Evolutionary conservation across 306 rosid species (phyloP), one percentile per base, ranked within the genome.

Genomic region (Neltuma alba): DNA sequence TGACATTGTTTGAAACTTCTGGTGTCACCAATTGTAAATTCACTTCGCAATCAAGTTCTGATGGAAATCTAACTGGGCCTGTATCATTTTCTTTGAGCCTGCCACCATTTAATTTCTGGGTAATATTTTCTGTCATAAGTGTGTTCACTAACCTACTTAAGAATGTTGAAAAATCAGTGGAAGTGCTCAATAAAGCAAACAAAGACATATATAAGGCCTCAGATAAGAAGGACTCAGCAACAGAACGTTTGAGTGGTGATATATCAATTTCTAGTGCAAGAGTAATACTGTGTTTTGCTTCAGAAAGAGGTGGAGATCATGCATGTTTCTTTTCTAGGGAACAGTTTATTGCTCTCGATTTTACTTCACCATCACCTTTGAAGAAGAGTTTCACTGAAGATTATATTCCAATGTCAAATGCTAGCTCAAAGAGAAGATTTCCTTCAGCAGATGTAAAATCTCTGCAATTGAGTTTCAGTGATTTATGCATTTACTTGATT

Each of bases 231-330:
- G 88, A 80, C 61, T 83, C 92, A 83, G 75, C 93, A 84, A 65
- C 88, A 61, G 84, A 88, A 55, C 79, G 86, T 73, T 55, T 84
- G 69, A 82, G 38, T 47, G 94, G 98, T 67, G 90, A 91, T 87
- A 85, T 95, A 85, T 82, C 87, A 44, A 82, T 91, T 62, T 81
- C 89, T 34, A 82, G 76, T 80, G 97, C 98, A 60, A 88, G 97
- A 83, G 86, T 95, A 21, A 79, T 95, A 47, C 88, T 95, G 34
- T 95, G 99, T 87, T 95, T 95, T 77, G 93, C 91, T 81, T 80
- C 85, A 23, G 91, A 87, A 83, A 82, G 82, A 52, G 83, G 62
- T n/a, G 76, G 73, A 66, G 89, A 80, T 74, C 76, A 41, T 64
- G 71, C 75, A 13, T 77, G 80, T 64, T 89, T 82, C 67, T 81